A percentile compares a stretch with the other conserved stretches of the same genome.
These are phyloP conservation scores for Clavispora asparagi DNA, from an alignment of 805 yeast species.

Conservation along the genomic window DNA sequence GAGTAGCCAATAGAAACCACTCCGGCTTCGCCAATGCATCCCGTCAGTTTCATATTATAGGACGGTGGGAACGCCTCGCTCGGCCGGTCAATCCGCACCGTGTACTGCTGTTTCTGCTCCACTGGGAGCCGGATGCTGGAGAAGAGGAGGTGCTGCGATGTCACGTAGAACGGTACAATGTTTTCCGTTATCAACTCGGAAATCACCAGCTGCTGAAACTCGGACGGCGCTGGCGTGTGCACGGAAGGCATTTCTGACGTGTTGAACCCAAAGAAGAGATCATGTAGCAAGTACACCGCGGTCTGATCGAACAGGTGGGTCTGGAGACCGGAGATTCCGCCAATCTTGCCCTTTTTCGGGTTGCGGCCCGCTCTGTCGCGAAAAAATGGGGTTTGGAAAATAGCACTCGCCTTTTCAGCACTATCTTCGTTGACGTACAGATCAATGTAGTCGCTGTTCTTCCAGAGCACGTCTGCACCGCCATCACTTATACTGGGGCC, in stretches of 20 bases:
- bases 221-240: conserved; percentile 1
- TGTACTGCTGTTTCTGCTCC: conserved; percentile 14
- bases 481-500: conserved; percentile 10
- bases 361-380: conserved; percentile 7
- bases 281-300: conserved; percentile 26
- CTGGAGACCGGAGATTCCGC: conserved; percentile 32
- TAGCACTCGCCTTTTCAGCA: conserved; percentile 18
- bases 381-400: conserved; percentile 23
- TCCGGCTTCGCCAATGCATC: conserved; percentile 35
- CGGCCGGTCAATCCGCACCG: conserved; percentile 20
- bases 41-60: conserved; percentile 38
- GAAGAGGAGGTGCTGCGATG: conserved; percentile 36
- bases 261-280: conserved; percentile 28
- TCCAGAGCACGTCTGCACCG: conserved; percentile 26
- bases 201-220: conserved; percentile 5
- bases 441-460: conserved; percentile 28
- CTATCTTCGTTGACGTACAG: conserved; percentile 21
- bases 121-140: conserved; percentile 22
- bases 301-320: conserved; percentile 15
- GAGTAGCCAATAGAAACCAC: conserved; percentile 32
- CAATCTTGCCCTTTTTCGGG: conserved; percentile 19
- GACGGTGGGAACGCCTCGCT: conserved; percentile 31
- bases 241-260: conserved; percentile 13
- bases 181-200: conserved; percentile 24
- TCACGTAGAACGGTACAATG: conserved; percentile 36